Percentiles rank a stretch among this genome's conserved stretches.
phyloP scores from a whole-genome alignment of 73 alveolate species.

The Paramecium octaurelia region DNA sequence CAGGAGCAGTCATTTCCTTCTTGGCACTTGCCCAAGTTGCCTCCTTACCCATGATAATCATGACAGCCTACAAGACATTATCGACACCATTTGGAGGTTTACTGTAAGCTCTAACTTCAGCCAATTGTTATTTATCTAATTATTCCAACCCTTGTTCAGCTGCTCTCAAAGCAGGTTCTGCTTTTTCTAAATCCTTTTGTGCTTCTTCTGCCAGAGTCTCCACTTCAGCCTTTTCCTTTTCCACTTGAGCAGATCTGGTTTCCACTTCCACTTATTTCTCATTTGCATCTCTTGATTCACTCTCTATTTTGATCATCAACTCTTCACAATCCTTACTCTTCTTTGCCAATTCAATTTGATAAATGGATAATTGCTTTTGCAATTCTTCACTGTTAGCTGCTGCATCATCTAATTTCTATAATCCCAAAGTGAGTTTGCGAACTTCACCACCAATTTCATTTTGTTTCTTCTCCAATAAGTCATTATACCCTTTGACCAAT shows the following conservation, averaged over 20 bases:
- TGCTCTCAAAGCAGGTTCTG: slow-evolving; percentile 94
- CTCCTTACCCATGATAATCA: slow-evolving; percentile 82
- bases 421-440: slow-evolving; percentile 97
- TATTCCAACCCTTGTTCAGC: slow-evolving; percentile 93
- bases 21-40: slow-evolving; percentile 88
- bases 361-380: slow-evolving; percentile 92
- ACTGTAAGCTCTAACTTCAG: slow-evolving; percentile 92
- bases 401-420: slow-evolving; percentile 98
- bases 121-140: slow-evolving; percentile 90
- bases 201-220: slow-evolving; percentile 98
- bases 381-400: slow-evolving; percentile 95
- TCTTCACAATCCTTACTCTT: slow-evolving; percentile 93
- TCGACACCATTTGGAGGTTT: slow-evolving; percentile 94
- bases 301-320: slow-evolving; percentile 90
- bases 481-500: slow-evolving; percentile 93
- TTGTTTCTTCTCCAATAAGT: slow-evolving; percentile 79
- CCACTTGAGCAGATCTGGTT: slow-evolving; percentile 87
- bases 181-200: slow-evolving; percentile 76
- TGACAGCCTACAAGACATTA: slow-evolving; percentile 93
- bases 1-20: slow-evolving; percentile 94
- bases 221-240: slow-evolving; percentile 93
- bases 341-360: slow-evolving; percentile 90
- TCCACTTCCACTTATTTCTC: slow-evolving; percentile 93
- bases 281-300: slow-evolving; percentile 93
- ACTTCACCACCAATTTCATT: slow-evolving; percentile 90